Evolutionary conservation across 768 basidiomycete genomes (phyloP).

Genomic region (Tricholoma hemisulphureum): DNA sequence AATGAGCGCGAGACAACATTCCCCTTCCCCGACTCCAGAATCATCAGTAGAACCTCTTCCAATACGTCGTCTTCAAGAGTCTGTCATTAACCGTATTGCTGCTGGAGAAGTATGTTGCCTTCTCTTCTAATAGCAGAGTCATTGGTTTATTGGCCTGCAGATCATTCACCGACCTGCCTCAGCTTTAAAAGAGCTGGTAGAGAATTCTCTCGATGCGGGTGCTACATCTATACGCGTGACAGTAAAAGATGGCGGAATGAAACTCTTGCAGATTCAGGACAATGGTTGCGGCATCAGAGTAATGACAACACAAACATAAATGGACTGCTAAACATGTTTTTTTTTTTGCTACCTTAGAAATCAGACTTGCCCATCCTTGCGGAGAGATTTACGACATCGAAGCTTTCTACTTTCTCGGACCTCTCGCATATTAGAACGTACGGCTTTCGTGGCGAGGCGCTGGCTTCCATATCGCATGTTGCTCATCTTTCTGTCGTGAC

Average conservation of each 20-base stretch:
- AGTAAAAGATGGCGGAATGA: conserved; percentile 94
- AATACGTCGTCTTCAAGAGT: conserved; percentile 76
- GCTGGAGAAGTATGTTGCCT: conserved; percentile 56
- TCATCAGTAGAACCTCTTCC: conserved; percentile 51
- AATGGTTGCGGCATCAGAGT: conserved; percentile 95
- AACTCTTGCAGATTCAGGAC: conserved; percentile 92
- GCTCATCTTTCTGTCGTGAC: conserved; percentile 87
- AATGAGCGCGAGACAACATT: conserved; percentile 2
- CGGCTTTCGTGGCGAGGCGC: conserved; percentile 95
- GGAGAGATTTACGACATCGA: conserved; percentile 94
- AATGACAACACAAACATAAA: conserved; percentile 11
- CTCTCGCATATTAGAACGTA: conserved; percentile 83
- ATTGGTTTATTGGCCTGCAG: conserved; percentile 15
- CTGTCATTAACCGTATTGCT: conserved; percentile 89
- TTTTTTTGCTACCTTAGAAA: conserved; percentile 52
- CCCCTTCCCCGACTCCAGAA: conserved; percentile 4
- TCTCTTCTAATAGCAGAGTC: background rate
- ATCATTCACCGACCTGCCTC: conserved; percentile 72
- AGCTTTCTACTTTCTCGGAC: conserved; percentile 84
- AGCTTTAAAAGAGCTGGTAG: conserved; percentile 92
- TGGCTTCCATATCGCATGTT: conserved; percentile 95
- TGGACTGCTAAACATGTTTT: background rate
- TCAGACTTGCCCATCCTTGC: conserved; percentile 86
- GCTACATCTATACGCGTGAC: conserved; percentile 83
- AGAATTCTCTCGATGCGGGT: conserved; percentile 94